Evolutionary conservation across 768 basidiomycete genomes (phyloP), one percentile per base, ranked within the genome.

Genomic region (Antrodiella citrinella): DNA sequence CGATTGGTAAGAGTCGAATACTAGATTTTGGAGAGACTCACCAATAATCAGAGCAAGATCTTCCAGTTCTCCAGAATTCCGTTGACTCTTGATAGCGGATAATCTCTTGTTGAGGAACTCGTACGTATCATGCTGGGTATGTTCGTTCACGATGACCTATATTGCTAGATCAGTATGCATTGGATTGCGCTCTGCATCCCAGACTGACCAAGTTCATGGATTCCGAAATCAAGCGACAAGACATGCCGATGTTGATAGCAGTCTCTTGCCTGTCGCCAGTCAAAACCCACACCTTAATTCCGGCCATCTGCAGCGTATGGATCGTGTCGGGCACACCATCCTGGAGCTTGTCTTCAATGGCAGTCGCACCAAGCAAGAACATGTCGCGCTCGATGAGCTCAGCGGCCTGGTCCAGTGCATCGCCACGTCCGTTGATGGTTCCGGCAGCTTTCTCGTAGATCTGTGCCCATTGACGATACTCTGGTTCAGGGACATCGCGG

Each of bases 181-280:
- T n/a, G n/a, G n/a, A n/a, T n/a, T n/a, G n/a, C n/a, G n/a, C n/a
- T n/a, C n/a, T n/a, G n/a, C n/a, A n/a, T n/a, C n/a, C n/a, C n/a
- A n/a, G n/a, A 65, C 78, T 22, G 19, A 93, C 95, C 72, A 99
- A 59, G 64, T 97, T 97, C 96, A 98, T 99, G 7, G 91, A 93
- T 69, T 99, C 96, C 4, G 92, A 91, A 46, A 99, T 98, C 59
- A 99, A 67, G 54, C 92, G 80, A 71, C 96, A 98, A 1, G 93
- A 95, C 78, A 98, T 84, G 47, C 96, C 96, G 55, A 99, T 98
- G 61, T 99, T 99, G 68, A 99, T 97, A 13, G 96, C 96, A 1
- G 96, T 99, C 68, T 99, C 96, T 70, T 99, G 96, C 56, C 96
- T 74, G 66, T 99, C 96, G 1, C 96, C 96, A 2, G 96, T 99